These are phyloP conservation scores for Thymus quinquecostatus DNA, from an alignment of 257 asterid genomes.

Conservation along the genomic window DNA sequence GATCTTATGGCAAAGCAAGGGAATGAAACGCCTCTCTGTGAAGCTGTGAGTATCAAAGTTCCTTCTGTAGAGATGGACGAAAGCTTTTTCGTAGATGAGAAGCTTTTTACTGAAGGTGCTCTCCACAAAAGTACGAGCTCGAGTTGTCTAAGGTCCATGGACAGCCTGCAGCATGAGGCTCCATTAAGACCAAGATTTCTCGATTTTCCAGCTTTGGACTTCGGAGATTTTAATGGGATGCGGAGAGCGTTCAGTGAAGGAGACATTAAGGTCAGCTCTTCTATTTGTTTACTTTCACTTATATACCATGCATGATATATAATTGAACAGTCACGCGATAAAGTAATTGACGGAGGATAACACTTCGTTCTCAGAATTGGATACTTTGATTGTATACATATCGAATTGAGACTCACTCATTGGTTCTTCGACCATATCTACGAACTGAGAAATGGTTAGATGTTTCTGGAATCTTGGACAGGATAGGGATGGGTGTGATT, in stretches of 20 bases:
- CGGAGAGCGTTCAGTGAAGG: slow-evolving; percentile 95
- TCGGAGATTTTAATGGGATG: slow-evolving; percentile 72
- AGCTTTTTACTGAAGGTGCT: slow-evolving; percentile 34
- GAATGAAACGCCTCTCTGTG: slow-evolving; percentile 60
- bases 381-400: not conserved
- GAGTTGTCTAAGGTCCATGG: slow-evolving; percentile 65
- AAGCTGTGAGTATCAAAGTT: slow-evolving; percentile 50
- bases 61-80: slow-evolving; percentile 46
- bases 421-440: slow-evolving; percentile 34
- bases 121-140: slow-evolving; percentile 76
- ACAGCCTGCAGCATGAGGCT: slow-evolving; percentile 47
- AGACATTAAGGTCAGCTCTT: slow-evolving; percentile 77
- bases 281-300: not conserved
- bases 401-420: slow-evolving; percentile 14
- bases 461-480: slow-evolving; percentile 54
- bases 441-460: slow-evolving; percentile 52
- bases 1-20: slow-evolving; percentile 86
- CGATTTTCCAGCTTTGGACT: slow-evolving; percentile 71
- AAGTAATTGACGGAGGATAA: not conserved
- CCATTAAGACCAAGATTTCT: slow-evolving; percentile 60
- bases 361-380: not conserved
- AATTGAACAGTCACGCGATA: not conserved
- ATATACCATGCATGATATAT: not conserved
- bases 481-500: slow-evolving; percentile 56
- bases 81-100: slow-evolving; percentile 32